Conservation (phyloP, 129 eudicot species). For the Chrysanthemum makinoi region DNA sequence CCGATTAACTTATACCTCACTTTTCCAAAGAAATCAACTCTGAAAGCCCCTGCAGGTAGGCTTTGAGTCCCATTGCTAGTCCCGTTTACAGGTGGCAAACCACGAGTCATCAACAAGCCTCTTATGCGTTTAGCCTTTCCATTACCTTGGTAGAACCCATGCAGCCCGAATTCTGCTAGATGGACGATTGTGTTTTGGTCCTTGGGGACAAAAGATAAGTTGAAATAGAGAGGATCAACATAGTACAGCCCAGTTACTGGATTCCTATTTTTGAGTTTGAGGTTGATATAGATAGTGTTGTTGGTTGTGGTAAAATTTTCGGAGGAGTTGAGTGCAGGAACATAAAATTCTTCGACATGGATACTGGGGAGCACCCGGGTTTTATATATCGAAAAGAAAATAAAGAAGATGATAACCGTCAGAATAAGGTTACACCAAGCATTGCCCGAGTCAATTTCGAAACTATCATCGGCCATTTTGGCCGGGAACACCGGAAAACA, state of each 20-base stretch:
- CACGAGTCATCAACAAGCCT: slow-evolving; percentile 26
- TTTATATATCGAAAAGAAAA: slow-evolving; percentile 27
- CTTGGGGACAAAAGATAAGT: slow-evolving; percentile 27
- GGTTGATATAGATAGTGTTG: slow-evolving; percentile 30
- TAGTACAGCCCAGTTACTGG: slow-evolving; percentile 26
- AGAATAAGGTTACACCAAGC: slow-evolving; percentile 23
- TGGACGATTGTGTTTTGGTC: slow-evolving; percentile 12
- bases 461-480: slow-evolving; percentile 10
- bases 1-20: slow-evolving; percentile 29
- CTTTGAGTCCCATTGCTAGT: neutral
- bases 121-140: slow-evolving; percentile 26
- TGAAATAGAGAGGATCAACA: slow-evolving; percentile 24
- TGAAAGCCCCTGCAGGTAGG: slow-evolving; percentile 22
- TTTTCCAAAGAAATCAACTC: slow-evolving; percentile 25
- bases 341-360: slow-evolving; percentile 23
- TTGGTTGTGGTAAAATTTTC: slow-evolving; percentile 20
- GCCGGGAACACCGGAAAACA: neutral
- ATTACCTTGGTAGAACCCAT: slow-evolving; percentile 30
- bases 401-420: slow-evolving; percentile 21
- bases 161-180: slow-evolving; percentile 22
- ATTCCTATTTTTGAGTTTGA: slow-evolving; percentile 30
- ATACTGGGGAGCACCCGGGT: slow-evolving; percentile 29
- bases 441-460: neutral
- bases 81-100: neutral
- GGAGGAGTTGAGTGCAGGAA: slow-evolving; percentile 18